Conservation (phyloP, 352 stramenopile species). For the Nothophytophthora sp. region DNA sequence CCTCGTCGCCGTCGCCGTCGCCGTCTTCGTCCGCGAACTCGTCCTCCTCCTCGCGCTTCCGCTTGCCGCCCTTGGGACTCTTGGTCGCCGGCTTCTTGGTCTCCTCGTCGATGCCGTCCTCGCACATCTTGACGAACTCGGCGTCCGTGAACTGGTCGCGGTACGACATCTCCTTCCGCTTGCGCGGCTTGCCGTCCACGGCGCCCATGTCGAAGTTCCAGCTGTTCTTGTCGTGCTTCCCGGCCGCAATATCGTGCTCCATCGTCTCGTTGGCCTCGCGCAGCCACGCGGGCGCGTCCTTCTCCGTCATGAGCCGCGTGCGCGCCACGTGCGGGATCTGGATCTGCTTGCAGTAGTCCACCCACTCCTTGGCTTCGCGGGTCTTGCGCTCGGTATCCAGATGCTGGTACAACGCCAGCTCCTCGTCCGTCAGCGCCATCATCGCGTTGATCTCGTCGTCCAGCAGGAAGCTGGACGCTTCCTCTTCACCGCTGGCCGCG, state of each 20-base stretch:
- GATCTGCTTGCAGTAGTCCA: slow-evolving; percentile 64
- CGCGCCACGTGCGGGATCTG: slow-evolving; percentile 42
- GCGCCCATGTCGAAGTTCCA: slow-evolving; percentile 68
- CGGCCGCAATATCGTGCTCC: slow-evolving; percentile 50
- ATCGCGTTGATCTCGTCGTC: slow-evolving; percentile 91
- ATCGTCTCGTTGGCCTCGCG: slow-evolving; percentile 69
- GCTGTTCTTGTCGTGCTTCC: slow-evolving; percentile 56
- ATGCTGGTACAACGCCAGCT: slow-evolving; percentile 77
- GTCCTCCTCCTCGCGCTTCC: slow-evolving; percentile 39
- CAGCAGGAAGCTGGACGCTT: slow-evolving; percentile 61
- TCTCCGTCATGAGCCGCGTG: slow-evolving; percentile 66
- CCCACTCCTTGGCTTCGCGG: slow-evolving; percentile 68
- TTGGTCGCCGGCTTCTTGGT: slow-evolving; percentile 20
- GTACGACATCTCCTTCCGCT: slow-evolving; percentile 87
- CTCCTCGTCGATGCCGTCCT: slow-evolving; percentile 73
- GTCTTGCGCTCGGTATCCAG: slow-evolving; percentile 65
- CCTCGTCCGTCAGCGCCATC: slow-evolving; percentile 89
- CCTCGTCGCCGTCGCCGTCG: slow-evolving; percentile 21
- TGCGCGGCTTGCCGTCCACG: slow-evolving; percentile 48
- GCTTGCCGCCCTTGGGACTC: slow-evolving; percentile 22
- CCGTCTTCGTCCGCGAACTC: slow-evolving; percentile 14
- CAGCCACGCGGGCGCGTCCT: slow-evolving; percentile 77
- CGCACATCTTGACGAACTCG: slow-evolving; percentile 88
- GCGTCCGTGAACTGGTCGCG: slow-evolving; percentile 85
- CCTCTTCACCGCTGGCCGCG: slow-evolving; percentile 60